These are phyloP conservation scores for Dionaea muscipula DNA, from an alignment of 179 eudicot genomes.

Conservation along the genomic window DNA sequence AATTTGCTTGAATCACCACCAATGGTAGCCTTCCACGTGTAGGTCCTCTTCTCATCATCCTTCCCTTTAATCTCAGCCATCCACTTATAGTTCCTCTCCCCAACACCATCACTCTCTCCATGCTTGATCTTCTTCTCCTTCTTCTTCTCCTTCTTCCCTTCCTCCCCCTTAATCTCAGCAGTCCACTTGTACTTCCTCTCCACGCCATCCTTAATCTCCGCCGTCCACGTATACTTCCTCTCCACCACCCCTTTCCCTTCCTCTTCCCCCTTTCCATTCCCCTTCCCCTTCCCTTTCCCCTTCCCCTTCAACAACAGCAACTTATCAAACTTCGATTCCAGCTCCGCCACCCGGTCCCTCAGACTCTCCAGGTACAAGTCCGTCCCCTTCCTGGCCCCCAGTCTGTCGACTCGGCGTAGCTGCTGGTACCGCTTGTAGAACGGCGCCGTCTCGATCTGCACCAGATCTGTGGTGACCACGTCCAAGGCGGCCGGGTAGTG, in stretches of 20 bases:
- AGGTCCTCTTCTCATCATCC: constrained; percentile 33
- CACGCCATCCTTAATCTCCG: constrained; percentile 46
- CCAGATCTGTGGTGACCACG: constrained; percentile 37
- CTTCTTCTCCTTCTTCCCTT: constrained; percentile 13
- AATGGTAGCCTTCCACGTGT: constrained; percentile 47
- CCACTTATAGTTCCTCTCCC: constrained; percentile 52
- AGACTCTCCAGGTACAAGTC: constrained; percentile 36
- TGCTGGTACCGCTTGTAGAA: constrained; percentile 21
- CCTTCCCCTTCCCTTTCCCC: constrained; percentile 28
- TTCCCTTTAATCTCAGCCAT: constrained; percentile 60
- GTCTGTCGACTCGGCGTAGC: constrained; percentile 19
- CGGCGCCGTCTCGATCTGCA: constrained; percentile 48
- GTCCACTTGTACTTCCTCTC: constrained; percentile 30
- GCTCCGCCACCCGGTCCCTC: constrained; percentile 48
- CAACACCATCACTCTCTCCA: constrained; percentile 7
- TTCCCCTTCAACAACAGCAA: constrained; percentile 15
- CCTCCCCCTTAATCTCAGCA: constrained; percentile 27
- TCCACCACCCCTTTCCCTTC: too few species aligned
- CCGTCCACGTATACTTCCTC: constrained; percentile 59
- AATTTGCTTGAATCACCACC: constrained; percentile 16
- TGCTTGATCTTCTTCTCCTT: constrained; percentile 14
- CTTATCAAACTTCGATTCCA: constrained; percentile 45
- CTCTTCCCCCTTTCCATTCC: constrained; percentile 22
- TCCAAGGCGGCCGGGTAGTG: constrained; percentile 16
- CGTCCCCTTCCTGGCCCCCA: constrained; percentile 9